Base-by-base conservation (phyloP, 2,329 filamentous ascomycete genomes). In the Ascocoryne sarcoides region DNA sequence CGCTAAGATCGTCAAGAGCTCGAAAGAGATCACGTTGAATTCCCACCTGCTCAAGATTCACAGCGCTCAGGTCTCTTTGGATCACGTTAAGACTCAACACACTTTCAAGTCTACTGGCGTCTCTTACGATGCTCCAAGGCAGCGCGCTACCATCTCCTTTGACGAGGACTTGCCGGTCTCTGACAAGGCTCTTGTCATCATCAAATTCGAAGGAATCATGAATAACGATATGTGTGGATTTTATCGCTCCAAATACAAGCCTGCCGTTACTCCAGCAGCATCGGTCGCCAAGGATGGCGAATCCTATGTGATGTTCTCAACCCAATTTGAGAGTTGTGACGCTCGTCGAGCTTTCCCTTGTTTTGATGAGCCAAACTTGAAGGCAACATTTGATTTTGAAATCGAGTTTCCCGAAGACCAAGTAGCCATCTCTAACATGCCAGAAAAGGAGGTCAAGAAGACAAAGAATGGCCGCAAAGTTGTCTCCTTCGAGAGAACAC, bases 321-420 rank as follows among this genome's bases (percentile, higher is more conserved):
- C 92, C 36, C 92, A 98, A 62, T 98, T 98, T 59, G 92, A 98
- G 69, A 83, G 89, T 33, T 95, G 88, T 58, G 92, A 98, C 65
- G 92, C 92, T 46, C 82, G 92, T 50, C 76, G 89, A 51, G 90
- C 92, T 7, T 95, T 98, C 66, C 92, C 92, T 35, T 98, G 92
- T 68, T 96, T 96, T 58, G 92, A 98, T 59, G 92, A 98, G 67
- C 92, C 92, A 31, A 95, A 94, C 57, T 74, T 96, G 49, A 98
- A 98, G 67, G 87, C 92, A 9, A 90, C 88, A 2, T 96, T 95
- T 58, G 89, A 95, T 62, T 84, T 98, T 44, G 75, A 88, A 56
- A 83, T 98, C 48, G 90, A 96, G 66, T 75, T 95, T 34, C 90
- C 92, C 12, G 80, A 83, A 34, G 86, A 90, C 51, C 83, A 92